Evolutionary conservation across 2,329 filamentous ascomycete species (phyloP).

Genomic region (Aspergillus udagawae): DNA sequence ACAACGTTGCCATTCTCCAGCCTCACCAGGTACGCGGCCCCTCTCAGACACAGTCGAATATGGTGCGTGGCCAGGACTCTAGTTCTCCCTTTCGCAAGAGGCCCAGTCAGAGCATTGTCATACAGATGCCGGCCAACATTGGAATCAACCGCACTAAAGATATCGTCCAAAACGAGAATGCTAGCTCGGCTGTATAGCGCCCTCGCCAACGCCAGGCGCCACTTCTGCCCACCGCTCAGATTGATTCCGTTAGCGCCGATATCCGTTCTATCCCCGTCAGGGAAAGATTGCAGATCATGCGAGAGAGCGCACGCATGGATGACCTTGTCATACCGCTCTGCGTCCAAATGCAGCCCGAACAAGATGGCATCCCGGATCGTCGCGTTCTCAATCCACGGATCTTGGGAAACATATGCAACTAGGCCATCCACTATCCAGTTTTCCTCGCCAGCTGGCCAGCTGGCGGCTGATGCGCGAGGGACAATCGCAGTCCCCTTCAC

Average conservation of each 20-base stretch:
- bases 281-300: slow-evolving; percentile 68
- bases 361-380: slow-evolving; percentile 71
- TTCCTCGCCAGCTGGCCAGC: slow-evolving; percentile 50
- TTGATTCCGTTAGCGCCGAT: slow-evolving; percentile 79
- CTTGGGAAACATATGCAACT: slow-evolving; percentile 69
- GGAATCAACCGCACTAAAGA: slow-evolving; percentile 74
- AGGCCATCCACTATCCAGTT: slow-evolving; percentile 71
- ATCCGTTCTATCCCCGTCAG: slow-evolving; percentile 69
- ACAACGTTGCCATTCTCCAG: slow-evolving; percentile 6
- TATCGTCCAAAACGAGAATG: slow-evolving; percentile 72
- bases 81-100: slow-evolving; percentile 64
- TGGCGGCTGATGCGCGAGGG: slow-evolving; percentile 56
- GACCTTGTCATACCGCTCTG: slow-evolving; percentile 63
- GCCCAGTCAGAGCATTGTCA: slow-evolving; percentile 66
- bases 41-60: slow-evolving; percentile 55
- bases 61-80: slow-evolving; percentile 77
- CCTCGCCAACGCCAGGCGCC: slow-evolving; percentile 71
- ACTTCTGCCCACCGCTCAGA: slow-evolving; percentile 74
- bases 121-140: slow-evolving; percentile 74
- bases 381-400: slow-evolving; percentile 77
- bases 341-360: slow-evolving; percentile 66
- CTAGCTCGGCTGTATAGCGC: slow-evolving; percentile 75
- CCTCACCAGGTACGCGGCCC: slow-evolving; percentile 2
- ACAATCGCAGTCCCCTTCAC: slow-evolving; percentile 57
- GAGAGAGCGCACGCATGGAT: slow-evolving; percentile 66